Evolutionary conservation across 768 basidiomycete species (phyloP).

Genomic region (Serendipita sp.): DNA sequence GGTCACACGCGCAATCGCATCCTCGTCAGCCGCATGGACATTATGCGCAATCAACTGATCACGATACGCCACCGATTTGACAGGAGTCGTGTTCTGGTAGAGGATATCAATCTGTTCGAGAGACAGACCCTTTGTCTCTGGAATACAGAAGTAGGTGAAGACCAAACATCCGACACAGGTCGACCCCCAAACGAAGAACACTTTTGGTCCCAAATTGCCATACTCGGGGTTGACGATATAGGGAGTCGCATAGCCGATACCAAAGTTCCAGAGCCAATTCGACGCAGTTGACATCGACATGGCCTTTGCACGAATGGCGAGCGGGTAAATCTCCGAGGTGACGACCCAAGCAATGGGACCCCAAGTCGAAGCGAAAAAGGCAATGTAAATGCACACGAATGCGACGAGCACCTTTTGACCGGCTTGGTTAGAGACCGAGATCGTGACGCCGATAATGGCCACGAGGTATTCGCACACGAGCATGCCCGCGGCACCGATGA

Average conservation of each 20-base stretch:
- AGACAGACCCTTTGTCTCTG: slow-evolving; percentile 62
- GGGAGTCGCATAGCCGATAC: slow-evolving; percentile 32
- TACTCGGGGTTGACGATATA: slow-evolving; percentile 13
- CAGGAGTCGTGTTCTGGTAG: slow-evolving; percentile 48
- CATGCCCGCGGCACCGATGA: slow-evolving; percentile 72
- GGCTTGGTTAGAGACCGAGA: slow-evolving; percentile 29
- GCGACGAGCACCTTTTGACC: slow-evolving; percentile 51
- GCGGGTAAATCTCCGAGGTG: slow-evolving; percentile 70
- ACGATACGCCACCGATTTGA: slow-evolving; percentile 27
- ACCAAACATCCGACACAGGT: slow-evolving; percentile 53
- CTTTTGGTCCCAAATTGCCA: slow-evolving; percentile 17
- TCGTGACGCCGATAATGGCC: slow-evolving; percentile 42
- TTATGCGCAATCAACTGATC: slow-evolving; percentile 11
- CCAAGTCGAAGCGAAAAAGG: slow-evolving; percentile 39
- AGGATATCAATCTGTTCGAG: slow-evolving; percentile 74
- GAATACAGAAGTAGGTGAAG: slow-evolving; percentile 69
- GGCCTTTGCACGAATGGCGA: slow-evolving; percentile 66
- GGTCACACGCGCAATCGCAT: background rate
- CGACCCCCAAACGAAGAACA: slow-evolving; percentile 43
- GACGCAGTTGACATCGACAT: slow-evolving; percentile 58
- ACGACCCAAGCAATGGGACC: slow-evolving; percentile 54
- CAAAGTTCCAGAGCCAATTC: slow-evolving; percentile 75
- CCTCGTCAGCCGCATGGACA: background rate
- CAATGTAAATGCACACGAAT: slow-evolving; percentile 34
- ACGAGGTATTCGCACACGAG: slow-evolving; percentile 71